A percentile compares a stretch with the other conserved stretches of the same genome.
phyloP scores from a whole-genome alignment of 1,284 basidiomycete genomes.

The Ceratobasidium sp. region DNA sequence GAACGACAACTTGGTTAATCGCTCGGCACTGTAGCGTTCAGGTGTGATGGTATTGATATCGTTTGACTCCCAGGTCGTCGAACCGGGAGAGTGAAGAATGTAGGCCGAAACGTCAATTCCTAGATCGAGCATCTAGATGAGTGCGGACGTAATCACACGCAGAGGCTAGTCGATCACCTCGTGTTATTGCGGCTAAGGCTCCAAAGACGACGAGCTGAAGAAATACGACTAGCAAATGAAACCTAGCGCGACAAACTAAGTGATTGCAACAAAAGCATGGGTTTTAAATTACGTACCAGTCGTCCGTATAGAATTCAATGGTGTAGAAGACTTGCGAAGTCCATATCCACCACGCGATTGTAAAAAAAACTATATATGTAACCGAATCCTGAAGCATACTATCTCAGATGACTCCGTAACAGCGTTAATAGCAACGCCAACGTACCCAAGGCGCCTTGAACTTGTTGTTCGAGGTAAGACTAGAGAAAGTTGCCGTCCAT shows the following conservation, averaged over 20 bases:
- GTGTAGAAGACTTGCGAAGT: conserved; percentile 24
- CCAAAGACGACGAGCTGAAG: conserved; percentile 30
- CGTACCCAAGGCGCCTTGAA: conserved; percentile 30
- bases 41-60: background rate
- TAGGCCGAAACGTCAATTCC: conserved; percentile 30
- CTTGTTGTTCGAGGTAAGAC: conserved; percentile 28
- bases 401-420: background rate
- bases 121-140: background rate
- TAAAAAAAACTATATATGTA: conserved; percentile 19
- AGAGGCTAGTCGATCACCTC: conserved; percentile 6
- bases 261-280: background rate
- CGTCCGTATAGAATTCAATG: conserved; percentile 30
- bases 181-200: conserved; percentile 24
- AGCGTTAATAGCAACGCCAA: background rate
- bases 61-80: background rate
- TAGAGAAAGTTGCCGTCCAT: conserved; percentile 36
- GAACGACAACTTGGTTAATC: conserved; percentile 7
- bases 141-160: background rate
- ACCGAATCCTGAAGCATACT: conserved; percentile 12
- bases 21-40: background rate
- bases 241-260: background rate
- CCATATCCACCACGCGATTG: conserved; percentile 22
- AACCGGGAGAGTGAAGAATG: conserved; percentile 29
- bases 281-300: conserved; percentile 12
- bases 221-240: conserved; percentile 22